Conservation (phyloP, 495 filamentous ascomycete species). For the Chaetomidium leptoderma region DNA sequence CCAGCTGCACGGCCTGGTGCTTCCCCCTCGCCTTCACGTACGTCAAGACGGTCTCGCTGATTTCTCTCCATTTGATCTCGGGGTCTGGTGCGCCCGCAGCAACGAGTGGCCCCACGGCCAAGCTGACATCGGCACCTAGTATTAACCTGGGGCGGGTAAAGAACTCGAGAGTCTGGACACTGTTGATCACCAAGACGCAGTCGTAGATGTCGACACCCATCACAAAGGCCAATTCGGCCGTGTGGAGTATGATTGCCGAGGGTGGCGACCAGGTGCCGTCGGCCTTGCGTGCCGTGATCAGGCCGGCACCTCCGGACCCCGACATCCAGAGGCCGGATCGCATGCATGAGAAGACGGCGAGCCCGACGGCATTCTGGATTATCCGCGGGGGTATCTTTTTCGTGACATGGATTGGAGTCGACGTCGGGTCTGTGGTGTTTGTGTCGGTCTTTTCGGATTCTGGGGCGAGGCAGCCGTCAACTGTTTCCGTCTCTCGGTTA, state of each 20-base stretch:
- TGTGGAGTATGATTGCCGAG: slow-evolving; percentile 82
- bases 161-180: slow-evolving; percentile 68
- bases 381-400: slow-evolving; percentile 83
- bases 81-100: slow-evolving; percentile 68
- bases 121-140: slow-evolving; percentile 72
- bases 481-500: slow-evolving; percentile 31
- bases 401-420: slow-evolving; percentile 49
- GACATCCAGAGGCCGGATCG: slow-evolving; percentile 87
- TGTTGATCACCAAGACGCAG: slow-evolving; percentile 87
- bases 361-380: slow-evolving; percentile 76
- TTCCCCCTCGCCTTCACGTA: slow-evolving; percentile 86
- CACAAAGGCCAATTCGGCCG: slow-evolving; percentile 79
- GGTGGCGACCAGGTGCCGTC: slow-evolving; percentile 87
- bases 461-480: slow-evolving; percentile 45
- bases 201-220: slow-evolving; percentile 92
- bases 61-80: slow-evolving; percentile 59
- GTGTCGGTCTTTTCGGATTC: slow-evolving; percentile 24
- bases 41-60: slow-evolving; percentile 67
- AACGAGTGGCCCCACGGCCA: slow-evolving; percentile 75
- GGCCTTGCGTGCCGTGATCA: slow-evolving; percentile 72
- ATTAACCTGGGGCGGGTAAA: slow-evolving; percentile 75
- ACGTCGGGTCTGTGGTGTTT: slow-evolving; percentile 29
- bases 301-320: slow-evolving; percentile 78
- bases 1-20: slow-evolving; percentile 74
- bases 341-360: slow-evolving; percentile 92